Conservation (phyloP, 2,329 filamentous ascomycete genomes). For the Fusarium siculi region DNA sequence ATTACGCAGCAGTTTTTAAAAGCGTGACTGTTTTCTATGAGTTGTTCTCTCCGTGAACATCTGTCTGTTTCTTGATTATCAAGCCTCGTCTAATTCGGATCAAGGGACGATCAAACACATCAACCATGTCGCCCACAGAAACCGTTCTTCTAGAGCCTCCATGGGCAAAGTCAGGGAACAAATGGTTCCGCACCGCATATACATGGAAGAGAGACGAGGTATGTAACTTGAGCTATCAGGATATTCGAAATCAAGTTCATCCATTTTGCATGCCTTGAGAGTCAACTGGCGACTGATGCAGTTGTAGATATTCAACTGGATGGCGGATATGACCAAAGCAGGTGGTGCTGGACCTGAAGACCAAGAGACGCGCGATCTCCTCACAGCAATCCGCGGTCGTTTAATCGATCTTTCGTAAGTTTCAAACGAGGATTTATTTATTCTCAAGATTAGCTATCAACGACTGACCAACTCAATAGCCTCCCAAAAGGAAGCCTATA, state of each 20-base stretch:
- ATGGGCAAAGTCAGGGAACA: background rate
- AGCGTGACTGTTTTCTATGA: background rate
- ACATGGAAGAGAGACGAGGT: background rate
- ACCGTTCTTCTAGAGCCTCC: background rate
- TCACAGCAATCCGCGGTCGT: background rate
- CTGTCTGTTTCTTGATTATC: background rate
- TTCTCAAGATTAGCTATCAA: fast-evolving
- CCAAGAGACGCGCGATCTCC: background rate
- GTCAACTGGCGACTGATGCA: fast-evolving
- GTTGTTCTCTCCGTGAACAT: background rate
- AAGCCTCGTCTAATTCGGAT: fast-evolving
- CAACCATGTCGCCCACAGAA: fast-evolving
- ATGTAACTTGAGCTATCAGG: fast-evolving
- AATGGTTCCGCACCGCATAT: background rate
- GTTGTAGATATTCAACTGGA: background rate
- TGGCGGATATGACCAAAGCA: background rate
- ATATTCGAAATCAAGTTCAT: background rate
- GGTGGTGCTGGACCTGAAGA: background rate
- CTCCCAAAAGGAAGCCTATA: background rate
- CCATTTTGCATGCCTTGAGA: fast-evolving
- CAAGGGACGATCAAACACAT: background rate
- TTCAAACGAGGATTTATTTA: fast-evolving
- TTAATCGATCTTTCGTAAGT: background rate
- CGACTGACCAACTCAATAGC: fast-evolving
- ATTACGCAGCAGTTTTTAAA: background rate